Conservation (phyloP, 78 protist genomes). For the Cavenderia fasciculata region DNA sequence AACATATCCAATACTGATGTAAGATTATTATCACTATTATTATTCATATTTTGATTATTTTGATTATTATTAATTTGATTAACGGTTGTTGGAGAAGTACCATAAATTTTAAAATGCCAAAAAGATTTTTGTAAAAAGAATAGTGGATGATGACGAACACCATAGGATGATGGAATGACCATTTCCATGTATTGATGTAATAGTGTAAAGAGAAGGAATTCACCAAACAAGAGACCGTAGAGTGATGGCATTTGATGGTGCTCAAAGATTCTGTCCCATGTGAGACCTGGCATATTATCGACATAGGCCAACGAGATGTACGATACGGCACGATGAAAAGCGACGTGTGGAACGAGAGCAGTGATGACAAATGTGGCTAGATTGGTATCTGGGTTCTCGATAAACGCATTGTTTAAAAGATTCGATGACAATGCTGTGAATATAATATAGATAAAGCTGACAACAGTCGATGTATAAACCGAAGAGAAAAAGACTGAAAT, state of each 20-base stretch:
- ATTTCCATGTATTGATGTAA: constrained; percentile 26
- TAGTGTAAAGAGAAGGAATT: constrained; percentile 13
- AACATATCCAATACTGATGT: constrained; percentile 3
- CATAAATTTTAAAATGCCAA: constrained; percentile 12
- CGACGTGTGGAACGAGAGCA: constrained; percentile 21
- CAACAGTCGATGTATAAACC: constrained; percentile 19
- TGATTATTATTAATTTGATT: neutral
- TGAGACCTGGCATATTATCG: constrained; percentile 33
- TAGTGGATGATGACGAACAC: constrained; percentile 22
- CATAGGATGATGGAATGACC: constrained; percentile 24
- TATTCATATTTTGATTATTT: too few species aligned
- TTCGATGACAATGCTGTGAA: constrained; percentile 24
- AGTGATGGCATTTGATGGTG: constrained; percentile 51
- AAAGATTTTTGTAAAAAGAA: constrained; percentile 23
- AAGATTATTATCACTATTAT: too few species aligned
- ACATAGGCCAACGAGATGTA: constrained; percentile 34
- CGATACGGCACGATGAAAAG: constrained; percentile 35
- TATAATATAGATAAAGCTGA: constrained; percentile 22
- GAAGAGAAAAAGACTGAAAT: constrained; percentile 30
- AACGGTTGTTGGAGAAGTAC: neutral
- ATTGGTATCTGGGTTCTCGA: constrained; percentile 16
- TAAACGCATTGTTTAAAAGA: constrained; percentile 37
- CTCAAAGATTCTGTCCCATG: neutral
- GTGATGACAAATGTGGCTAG: constrained; percentile 15
- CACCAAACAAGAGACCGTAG: constrained; percentile 17